phyloP scores from a whole-genome alignment of 352 stramenopile species.

The Globisporangium rhizosaccharum region DNA sequence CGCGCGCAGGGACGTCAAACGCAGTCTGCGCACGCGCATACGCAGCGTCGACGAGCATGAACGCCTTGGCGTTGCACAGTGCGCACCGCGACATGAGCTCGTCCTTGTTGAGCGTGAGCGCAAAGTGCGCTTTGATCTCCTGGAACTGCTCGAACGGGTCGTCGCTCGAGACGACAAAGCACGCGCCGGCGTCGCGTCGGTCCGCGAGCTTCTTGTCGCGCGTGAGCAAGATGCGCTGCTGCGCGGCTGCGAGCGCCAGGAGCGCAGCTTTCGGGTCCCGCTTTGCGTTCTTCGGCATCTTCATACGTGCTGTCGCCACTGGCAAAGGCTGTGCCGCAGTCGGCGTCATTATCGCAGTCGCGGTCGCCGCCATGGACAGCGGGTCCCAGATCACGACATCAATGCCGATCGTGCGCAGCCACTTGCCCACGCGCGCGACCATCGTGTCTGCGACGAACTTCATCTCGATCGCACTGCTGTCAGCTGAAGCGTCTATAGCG shows the following conservation, averaged over 20 bases:
- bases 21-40: no score
- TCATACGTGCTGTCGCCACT: no score
- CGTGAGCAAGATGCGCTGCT: conserved; percentile 73
- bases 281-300: neutral
- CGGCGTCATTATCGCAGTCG: conserved; percentile 1
- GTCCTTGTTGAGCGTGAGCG: no score
- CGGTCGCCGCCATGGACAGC: conserved; percentile 24
- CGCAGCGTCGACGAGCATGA: no score
- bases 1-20: conserved; percentile 13
- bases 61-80: no score
- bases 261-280: conserved; percentile 43
- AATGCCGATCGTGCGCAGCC: conserved; percentile 69
- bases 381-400: conserved; percentile 69
- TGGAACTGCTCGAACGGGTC: conserved; percentile 68
- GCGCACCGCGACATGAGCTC: no score
- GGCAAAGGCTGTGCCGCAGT: no score
- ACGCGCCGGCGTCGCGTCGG: conserved; percentile 60
- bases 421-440: conserved; percentile 59
- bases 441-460: conserved; percentile 77
- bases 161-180: conserved; percentile 70
- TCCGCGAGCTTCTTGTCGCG: conserved; percentile 69
- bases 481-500: neutral
- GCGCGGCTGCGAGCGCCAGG: conserved; percentile 36
- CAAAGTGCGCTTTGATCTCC: conserved; percentile 39
- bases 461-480: conserved; percentile 3